Base-by-base conservation (phyloP, 306 rosid genomes). In the Casuarina glauca region DNA sequence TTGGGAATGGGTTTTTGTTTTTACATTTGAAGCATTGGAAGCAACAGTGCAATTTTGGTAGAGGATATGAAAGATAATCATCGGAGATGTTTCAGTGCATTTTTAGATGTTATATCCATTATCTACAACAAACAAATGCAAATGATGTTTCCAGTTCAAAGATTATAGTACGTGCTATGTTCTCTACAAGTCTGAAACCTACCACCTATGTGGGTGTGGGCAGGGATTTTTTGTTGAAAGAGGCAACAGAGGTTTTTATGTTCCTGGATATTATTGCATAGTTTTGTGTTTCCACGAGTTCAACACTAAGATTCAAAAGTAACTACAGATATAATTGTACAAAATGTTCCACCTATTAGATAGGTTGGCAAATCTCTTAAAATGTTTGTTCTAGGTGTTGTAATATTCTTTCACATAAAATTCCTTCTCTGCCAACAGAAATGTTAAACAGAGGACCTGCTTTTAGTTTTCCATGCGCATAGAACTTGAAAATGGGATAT, bases 401-500 rank as follows among this genome's bases (percentile, higher is more conserved):
- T 52, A 15, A 52, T 16, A 52, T 52, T 6, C 13, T 5, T 17
- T 2, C 7, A 17, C 1, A 1, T 16, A 17, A 52, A 26, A 52
- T 16, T 52, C 58, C 20, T 52, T 52, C 20, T 67, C 69, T 55
- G 70, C 39, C 17, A 77, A 62, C 32, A 26, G 32, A 26, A 26
- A 26, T 26, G 32, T 26, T 26, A 26, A 9, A 19, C 20, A 68
- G 53, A 38, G 53, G 36, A 43, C 36, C 41, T 44, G 35, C 45
- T 36, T 62, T 26, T 57, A 1, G 32, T 26, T 66, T 38, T 13
- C 35, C 44, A 2, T 7, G 48, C 26, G 19, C 32, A 43, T 39
- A 12, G 58, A 74, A 52, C 57, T 17, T 60, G 58, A 70, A 80
- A 17, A 38, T 41, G 46, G 51, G 46, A 67, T 41, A 11, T 44